Evolutionary conservation across 2,329 filamentous ascomycete genomes (phyloP), one percentile per base, ranked within the genome.

Genomic region (Colletotrichum sp.): DNA sequence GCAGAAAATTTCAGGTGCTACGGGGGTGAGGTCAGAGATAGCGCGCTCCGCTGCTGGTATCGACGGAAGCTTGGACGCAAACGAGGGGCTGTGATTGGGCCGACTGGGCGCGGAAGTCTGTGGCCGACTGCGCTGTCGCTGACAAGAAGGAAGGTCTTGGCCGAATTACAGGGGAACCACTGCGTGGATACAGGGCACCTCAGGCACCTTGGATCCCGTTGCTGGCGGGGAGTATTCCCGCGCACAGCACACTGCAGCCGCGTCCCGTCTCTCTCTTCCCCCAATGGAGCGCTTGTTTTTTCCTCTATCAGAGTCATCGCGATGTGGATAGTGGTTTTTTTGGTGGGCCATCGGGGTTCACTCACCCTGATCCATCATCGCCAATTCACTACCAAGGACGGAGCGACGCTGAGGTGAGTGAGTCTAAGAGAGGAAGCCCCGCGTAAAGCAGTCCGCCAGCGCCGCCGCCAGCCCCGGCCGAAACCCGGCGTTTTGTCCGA

Each of bases 1-100:
- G 73, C 73, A 72, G 57, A 76, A 76, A 76, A 76, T 76, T 76
- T 76, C 70, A 76, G 70, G 70, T 76, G 70, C 64, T 69, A 64
- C 70, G 69, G 73, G 73, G 73, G 73, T 76, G 73, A 76, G 73
- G 73, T 76, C 73, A 76, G 64, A 75, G 73, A 68, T 64, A 72
- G 73, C 69, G 73, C 73, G 73, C 55, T 75, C 69, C 72, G 68
- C 68, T 52, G 68, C 36, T 24, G 15, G 52, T 21, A 66, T 32
- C 26, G 44, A 21, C 39, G 7, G 64, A 76, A 73, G 70, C 73
- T 76, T 65, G n/a, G 73, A 60, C 57, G 6, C 5, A 8, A 21
- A 60, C 3, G 28, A 32, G n/a, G 4, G 26, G 15, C 26, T 24
- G 16, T 76, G 70, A 76, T 76, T 76, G 73, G 73, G 30, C 26